Evolutionary conservation across 2,329 filamentous ascomycete species (phyloP), one percentile per base, ranked within the genome.

Genomic region (Gaeumannomyces sp.): DNA sequence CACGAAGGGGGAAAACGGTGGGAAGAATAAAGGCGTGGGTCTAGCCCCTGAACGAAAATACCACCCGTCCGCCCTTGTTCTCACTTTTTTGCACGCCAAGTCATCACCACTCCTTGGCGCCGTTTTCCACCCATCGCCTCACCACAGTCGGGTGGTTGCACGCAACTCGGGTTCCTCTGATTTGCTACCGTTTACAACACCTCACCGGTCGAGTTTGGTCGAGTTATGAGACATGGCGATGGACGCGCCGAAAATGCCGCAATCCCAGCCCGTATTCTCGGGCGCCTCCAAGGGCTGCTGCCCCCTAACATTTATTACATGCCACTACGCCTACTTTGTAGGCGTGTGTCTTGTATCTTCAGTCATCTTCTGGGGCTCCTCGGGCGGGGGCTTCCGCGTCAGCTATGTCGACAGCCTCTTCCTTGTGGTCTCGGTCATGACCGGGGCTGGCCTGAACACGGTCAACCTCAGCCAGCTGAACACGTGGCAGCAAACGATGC

Each of bases 251-350:
- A 53, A n/a, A 53, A 53, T 53, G 45, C 45, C 22, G 19, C 45
- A 3, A 8, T 53, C 33, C 11, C 28, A 14, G 57, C 61, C n/a
- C 59, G 60, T 3, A 13, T 57, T 13, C 29, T 66, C 19, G 58
- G 61, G 35, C 25, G 28, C 11, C 27, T 68, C 22, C 61, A 56
- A 35, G 28, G 59, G 1, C 28, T 59, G 27, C 67, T 80, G 38
- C 79, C 79, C 11, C 77, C 79, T 85, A 62, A 87, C 87, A 68
- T 89, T 88, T 71, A 83, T 88, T 69, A 85, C 83, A 0, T 71
- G 90, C 28, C 88, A 90, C 72, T 89, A 89, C 76, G 74, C 80
- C 57, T 90, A 90, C 74, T 90, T 90, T 72, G 77, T 89, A 66
- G 62, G 74, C 8, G 81, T 83, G 13, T 80, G 79, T 66, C 70